These are phyloP conservation scores for Tripterygium wilfordii DNA, from an alignment of 177 flowering plant species.

Conservation along the genomic window DNA sequence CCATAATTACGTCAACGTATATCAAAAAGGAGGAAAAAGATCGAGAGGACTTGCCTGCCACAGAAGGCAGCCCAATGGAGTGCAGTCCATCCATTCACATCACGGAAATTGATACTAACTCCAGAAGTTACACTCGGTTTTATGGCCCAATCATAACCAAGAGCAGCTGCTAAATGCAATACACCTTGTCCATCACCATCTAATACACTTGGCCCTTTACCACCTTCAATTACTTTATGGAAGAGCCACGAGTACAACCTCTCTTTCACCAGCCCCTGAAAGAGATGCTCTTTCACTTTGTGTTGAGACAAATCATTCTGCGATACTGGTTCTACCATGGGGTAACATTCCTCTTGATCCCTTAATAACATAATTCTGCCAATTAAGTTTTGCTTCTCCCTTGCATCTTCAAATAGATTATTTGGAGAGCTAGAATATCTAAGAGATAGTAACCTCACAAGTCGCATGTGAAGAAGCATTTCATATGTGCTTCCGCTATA, in stretches of 20 bases:
- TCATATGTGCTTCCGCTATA: slow-evolving; percentile 28
- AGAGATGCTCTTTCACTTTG: slow-evolving; percentile 40
- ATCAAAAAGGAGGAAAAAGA: neutral
- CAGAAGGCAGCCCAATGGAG: slow-evolving; percentile 96
- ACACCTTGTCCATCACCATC: slow-evolving; percentile 89
- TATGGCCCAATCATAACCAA: slow-evolving; percentile 95
- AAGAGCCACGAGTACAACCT: slow-evolving; percentile 73
- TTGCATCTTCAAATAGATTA: neutral
- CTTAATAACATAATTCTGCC: slow-evolving; percentile 47
- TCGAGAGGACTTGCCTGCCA: slow-evolving; percentile 58
- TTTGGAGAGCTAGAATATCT: slow-evolving; percentile 19
- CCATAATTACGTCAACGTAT: too few relatives aligned
- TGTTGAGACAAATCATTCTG: slow-evolving; percentile 31
- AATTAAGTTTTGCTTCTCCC: slow-evolving; percentile 28
- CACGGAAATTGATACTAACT: slow-evolving; percentile 85
- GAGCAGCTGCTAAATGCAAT: slow-evolving; percentile 86
- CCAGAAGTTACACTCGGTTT: slow-evolving; percentile 74
- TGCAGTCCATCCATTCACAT: slow-evolving; percentile 94
- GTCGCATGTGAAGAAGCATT: slow-evolving; percentile 36
- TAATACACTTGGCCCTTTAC: slow-evolving; percentile 76
- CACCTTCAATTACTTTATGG: slow-evolving; percentile 67
- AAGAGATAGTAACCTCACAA: slow-evolving; percentile 52
- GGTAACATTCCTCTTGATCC: slow-evolving; percentile 49
- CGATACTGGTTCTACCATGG: slow-evolving; percentile 31
- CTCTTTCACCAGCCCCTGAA: slow-evolving; percentile 61